Conservation (phyloP, 192 early-diverging fungal species). For the Backusella tuberculispora region DNA sequence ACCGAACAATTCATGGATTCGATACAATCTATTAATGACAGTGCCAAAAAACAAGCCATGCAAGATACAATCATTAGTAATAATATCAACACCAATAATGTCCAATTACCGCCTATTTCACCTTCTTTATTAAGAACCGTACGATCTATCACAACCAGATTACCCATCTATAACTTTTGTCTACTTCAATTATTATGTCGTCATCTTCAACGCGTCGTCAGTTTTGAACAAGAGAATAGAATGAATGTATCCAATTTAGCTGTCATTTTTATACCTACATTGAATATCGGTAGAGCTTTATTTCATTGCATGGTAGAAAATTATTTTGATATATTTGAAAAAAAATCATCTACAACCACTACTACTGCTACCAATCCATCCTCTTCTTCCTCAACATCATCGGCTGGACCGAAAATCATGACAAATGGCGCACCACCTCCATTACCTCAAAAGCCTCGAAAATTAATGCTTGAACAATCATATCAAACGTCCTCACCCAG, state of each 20-base stretch:
- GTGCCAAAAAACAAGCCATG: slow-evolving; percentile 1
- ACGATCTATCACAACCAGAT: slow-evolving; percentile 41
- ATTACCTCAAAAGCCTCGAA: slow-evolving; percentile 22
- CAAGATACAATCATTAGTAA: background rate
- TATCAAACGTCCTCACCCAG: too few relatives aligned
- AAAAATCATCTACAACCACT: too few relatives aligned
- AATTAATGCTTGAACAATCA: background rate
- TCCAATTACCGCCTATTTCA: slow-evolving; percentile 29
- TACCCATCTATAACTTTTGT: slow-evolving; percentile 56
- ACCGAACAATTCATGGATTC: slow-evolving; percentile 36
- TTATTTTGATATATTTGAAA: slow-evolving; percentile 35
- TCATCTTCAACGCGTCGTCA: slow-evolving; percentile 57
- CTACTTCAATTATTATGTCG: slow-evolving; percentile 52
- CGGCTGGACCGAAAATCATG: slow-evolving; percentile 25
- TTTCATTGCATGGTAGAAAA: slow-evolving; percentile 57
- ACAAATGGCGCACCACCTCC: slow-evolving; percentile 21
- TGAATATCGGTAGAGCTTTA: slow-evolving; percentile 55
- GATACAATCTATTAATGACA: slow-evolving; percentile 37
- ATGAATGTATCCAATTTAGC: slow-evolving; percentile 66
- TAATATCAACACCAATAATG: slow-evolving; percentile 7
- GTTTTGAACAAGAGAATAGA: slow-evolving; percentile 51
- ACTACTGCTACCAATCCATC: background rate
- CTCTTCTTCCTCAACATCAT: background rate
- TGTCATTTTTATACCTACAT: slow-evolving; percentile 63
- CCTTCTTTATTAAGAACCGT: slow-evolving; percentile 32